phyloP scores from a whole-genome alignment of 106 monocot species.

The Allium sativum region DNA sequence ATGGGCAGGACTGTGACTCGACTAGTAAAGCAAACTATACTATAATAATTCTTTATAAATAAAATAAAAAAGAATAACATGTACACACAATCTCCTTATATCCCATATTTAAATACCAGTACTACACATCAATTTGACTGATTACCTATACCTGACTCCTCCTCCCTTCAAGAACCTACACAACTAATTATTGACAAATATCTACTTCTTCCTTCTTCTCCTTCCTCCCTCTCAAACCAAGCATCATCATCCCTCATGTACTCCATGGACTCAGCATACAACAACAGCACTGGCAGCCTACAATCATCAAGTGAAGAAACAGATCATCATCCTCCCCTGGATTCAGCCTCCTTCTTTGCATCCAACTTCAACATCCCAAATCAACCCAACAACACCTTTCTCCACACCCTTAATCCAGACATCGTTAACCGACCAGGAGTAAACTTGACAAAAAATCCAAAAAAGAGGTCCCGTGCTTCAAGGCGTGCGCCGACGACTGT shows the following conservation, averaged over 20 bases:
- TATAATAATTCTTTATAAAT: too few relatives aligned
- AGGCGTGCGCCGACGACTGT: conserved; percentile 79
- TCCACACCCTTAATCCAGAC: background rate
- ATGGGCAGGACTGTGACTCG: too few relatives aligned
- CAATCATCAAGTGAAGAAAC: conserved; percentile 64
- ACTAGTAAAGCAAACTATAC: too few relatives aligned
- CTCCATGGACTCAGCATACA: conserved; percentile 4
- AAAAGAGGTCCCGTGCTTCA: conserved; percentile 68
- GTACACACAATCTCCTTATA: too few relatives aligned
- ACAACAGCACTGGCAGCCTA: conserved; percentile 38
- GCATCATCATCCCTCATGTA: background rate
- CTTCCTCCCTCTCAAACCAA: conserved; percentile 1
- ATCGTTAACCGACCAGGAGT: background rate
- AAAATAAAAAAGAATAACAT: too few relatives aligned
- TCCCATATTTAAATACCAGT: too few relatives aligned
- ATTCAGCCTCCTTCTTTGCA: conserved; percentile 24
- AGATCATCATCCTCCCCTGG: conserved; percentile 42
- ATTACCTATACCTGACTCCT: conserved; percentile 10
- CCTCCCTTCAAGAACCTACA: background rate
- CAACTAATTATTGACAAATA: background rate
- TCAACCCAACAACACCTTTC: background rate
- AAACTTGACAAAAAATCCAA: conserved; percentile 11
- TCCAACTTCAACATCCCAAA: background rate
- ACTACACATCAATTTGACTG: background rate
- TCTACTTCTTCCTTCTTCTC: background rate